Base-by-base conservation (phyloP, 352 stramenopile genomes). In the Aphanomyces stellatus region DNA sequence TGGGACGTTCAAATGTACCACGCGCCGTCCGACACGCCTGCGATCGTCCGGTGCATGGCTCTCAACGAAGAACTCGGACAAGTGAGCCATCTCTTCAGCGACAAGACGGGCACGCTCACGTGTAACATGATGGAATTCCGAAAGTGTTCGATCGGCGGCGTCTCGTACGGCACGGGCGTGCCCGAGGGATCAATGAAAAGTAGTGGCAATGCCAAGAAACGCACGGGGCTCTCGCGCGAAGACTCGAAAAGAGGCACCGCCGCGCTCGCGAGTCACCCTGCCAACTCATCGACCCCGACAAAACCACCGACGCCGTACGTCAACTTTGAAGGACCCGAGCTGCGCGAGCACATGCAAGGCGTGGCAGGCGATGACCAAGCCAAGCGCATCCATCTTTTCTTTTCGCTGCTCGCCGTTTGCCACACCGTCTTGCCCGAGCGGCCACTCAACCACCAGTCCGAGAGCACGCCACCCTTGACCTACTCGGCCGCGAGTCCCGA, bases 41-140 rank as follows among this genome's bases (percentile, higher is more conserved):
- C 91, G 25, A 74, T 95, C 7, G 93, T 95, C n/a, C 88, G 95
- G 24, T 95, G 79, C n/a, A 96, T 95, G 77, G 92, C 91, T 17
- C 81, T 98, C 31, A 97, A 96, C 56, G 93, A 96, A 73, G 91
- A 98, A 57, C 80, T 98, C 15, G 97, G 96, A 2, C 91, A 98
- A 80, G 96, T 99, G 51, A 89, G 96, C 30, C 98, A 99, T 69
- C 93, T 99, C 5, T 99, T 99, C 74, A 98, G 88, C 1, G 97
- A 99, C 77, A 99, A 99, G 71, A 99, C 97, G 2, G 97, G 97
- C n/a, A 99, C 97, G n/a, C 78, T 99, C 4, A 99, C 97, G 1
- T 97, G 95, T 73, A 99, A 99, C 76, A 81, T 99, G 5, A 99
- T 99, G 97, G 87, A 98, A 72, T 98, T 98, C 53, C 78, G 93